Percentiles rank a stretch among this genome's conserved stretches.
Conservation (phyloP, 1,139 yeast genomes). For the Yamadazyma conglobata region DNA sequence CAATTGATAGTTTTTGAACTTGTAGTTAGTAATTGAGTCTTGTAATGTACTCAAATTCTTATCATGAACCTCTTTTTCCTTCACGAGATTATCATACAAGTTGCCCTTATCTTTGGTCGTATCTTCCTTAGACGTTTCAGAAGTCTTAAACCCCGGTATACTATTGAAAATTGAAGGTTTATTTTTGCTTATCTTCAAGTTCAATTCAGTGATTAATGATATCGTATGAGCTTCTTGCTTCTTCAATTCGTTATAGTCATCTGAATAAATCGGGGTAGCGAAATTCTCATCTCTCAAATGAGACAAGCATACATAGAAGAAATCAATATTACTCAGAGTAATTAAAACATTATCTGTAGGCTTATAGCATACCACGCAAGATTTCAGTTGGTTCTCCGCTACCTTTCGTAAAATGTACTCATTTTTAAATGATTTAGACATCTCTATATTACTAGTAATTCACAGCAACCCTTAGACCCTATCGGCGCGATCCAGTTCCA, state of each 20-base stretch:
- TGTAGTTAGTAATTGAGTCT: conserved; percentile 21
- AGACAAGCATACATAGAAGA: conserved; percentile 65
- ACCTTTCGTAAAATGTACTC: conserved; percentile 55
- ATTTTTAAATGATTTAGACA: conserved; percentile 44
- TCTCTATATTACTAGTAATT: too few relatives aligned
- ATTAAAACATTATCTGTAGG: conserved; percentile 62
- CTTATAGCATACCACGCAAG: conserved; percentile 67
- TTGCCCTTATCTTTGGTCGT: conserved; percentile 12
- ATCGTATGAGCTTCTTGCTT: conserved; percentile 36
- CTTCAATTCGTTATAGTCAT: conserved; percentile 44
- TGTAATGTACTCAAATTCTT: conserved; percentile 19
- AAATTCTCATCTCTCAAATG: conserved; percentile 64
- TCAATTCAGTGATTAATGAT: conserved; percentile 34
- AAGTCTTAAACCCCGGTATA: conserved; percentile 18
- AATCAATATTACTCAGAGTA: conserved; percentile 51
- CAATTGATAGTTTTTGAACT: conserved; percentile 48
- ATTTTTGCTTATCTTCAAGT: conserved; percentile 23
- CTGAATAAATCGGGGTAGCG: conserved; percentile 50
- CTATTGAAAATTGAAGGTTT: conserved; percentile 36
- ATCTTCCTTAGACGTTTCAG: too few relatives aligned
- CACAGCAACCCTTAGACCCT: too few relatives aligned
- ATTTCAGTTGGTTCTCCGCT: conserved; percentile 49
- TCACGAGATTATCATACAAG: conserved; percentile 14
- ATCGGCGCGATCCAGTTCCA: too few relatives aligned
- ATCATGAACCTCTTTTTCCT: conserved; percentile 20